Conservation (phyloP, 257 asterid genomes). For the Solanum virginianum region DNA sequence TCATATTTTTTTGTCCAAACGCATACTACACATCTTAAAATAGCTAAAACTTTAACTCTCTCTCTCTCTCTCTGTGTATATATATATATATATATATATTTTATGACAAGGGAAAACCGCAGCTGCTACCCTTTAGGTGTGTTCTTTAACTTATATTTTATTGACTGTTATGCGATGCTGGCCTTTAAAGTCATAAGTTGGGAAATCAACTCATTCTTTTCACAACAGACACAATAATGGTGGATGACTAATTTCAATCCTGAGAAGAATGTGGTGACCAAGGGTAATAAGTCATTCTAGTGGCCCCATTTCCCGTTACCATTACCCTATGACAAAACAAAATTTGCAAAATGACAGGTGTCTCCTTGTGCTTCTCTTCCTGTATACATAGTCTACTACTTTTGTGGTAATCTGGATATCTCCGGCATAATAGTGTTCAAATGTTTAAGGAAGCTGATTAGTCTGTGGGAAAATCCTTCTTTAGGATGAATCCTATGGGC, state of each 20-base stretch:
- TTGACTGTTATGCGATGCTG: not conserved
- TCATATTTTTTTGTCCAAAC: not conserved
- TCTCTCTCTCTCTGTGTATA: fast-evolving
- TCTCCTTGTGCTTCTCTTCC: not conserved
- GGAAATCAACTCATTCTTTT: not conserved
- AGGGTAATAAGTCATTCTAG: not conserved
- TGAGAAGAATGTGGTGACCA: not conserved
- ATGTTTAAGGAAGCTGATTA: not conserved
- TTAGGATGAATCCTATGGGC: not conserved
- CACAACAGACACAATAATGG: not conserved
- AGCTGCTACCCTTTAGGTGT: too few relatives aligned
- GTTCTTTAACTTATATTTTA: not conserved
- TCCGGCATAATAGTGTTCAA: not conserved
- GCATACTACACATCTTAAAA: not conserved
- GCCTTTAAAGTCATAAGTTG: not conserved
- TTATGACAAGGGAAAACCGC: too few relatives aligned
- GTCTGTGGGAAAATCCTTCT: not conserved
- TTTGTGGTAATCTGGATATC: not conserved
- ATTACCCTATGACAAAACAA: not conserved
- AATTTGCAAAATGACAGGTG: not conserved
- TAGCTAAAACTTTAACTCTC: not conserved
- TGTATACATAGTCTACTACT: not conserved
- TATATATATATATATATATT: not conserved
- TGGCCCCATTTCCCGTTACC: not conserved
- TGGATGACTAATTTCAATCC: not conserved